Evolutionary conservation across 192 early-diverging fungal species (phyloP).

Genomic region (Coemansia sp.): DNA sequence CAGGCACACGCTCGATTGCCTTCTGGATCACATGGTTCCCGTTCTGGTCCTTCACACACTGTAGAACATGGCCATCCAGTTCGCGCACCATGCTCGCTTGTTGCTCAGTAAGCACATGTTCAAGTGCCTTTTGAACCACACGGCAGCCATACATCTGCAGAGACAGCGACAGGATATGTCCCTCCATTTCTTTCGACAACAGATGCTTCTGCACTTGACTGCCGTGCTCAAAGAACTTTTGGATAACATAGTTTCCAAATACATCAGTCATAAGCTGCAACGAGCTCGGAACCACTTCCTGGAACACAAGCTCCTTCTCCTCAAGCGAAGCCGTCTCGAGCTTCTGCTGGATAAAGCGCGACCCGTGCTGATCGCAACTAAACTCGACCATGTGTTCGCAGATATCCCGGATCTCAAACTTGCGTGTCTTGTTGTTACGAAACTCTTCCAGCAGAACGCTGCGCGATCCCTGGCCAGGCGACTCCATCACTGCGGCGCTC

Average conservation of each 20-base stretch:
- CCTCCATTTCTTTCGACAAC: slow-evolving; percentile 93
- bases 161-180: slow-evolving; percentile 88
- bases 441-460: slow-evolving; percentile 94
- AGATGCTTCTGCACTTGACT: slow-evolving; percentile 89
- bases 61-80: slow-evolving; percentile 92
- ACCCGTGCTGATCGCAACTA: slow-evolving; percentile 97
- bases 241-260: slow-evolving; percentile 99
- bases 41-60: slow-evolving; percentile 99
- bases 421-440: slow-evolving; percentile 94
- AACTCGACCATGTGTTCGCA: slow-evolving; percentile 93
- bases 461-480: slow-evolving; percentile 66
- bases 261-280: slow-evolving; percentile 98
- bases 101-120: slow-evolving; percentile 88
- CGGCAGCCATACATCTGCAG: slow-evolving; percentile 99
- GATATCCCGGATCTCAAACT: slow-evolving; percentile 97
- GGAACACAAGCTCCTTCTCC: slow-evolving; percentile 96
- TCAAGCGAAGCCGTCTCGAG: slow-evolving; percentile 89
- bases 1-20: slow-evolving; percentile 94
- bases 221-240: slow-evolving; percentile 99
- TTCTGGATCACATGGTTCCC: slow-evolving; percentile 99
- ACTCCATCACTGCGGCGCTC: slow-evolving; percentile 37
- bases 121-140: slow-evolving; percentile 97
- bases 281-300: slow-evolving; percentile 87
- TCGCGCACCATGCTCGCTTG: slow-evolving; percentile 89
- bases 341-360: slow-evolving; percentile 98